Evolutionary conservation across 805 yeast species (phyloP), one percentile per base, ranked within the genome.

Genomic region (Sugiyamaella floridensis): DNA sequence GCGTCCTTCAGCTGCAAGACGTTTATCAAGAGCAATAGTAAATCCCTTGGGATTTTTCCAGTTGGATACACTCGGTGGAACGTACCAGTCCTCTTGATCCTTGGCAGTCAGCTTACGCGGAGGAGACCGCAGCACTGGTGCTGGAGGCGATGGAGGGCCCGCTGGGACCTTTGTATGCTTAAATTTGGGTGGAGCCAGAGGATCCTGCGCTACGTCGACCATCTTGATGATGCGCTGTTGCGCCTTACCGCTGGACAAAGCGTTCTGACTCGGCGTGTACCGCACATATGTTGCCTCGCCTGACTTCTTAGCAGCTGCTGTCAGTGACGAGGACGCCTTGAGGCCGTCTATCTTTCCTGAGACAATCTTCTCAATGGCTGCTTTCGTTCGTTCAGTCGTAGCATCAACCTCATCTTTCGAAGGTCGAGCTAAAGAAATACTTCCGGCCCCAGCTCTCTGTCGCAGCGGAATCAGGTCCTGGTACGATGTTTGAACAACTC

Each of bases 31-130:
- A 0, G 85, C 81, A 45, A 90, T 83, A 0, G 96, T 82, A 64
- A 82, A 88, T 1, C 98, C 97, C 60, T 86, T 85, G 15, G 90
- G 87, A 67, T 93, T 93, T 67, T 89, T 90, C 97, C 98, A 93
- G 66, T 88, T 89, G 1, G 98, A 92, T 0, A 92, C 79, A 1
- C 95, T 88, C 0, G 96, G 83, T 0, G 98, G 98, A 29, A 93
- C 89, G 47, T 77, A 76, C 97, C 97, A 92, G 55, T 79, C 76
- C 26, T 78, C 80, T 57, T 82, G 86, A 50, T 89, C 95, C 58
- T 84, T 87, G 26, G 80, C 79, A 0, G 89, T 78, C 16, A 85
- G 66, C 61, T 76, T 71, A 19, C 68, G 53, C 2, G 79, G 80
- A 5, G 81, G 75, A n/a, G 77, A 72, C 26, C 72, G 68, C 29